Percentiles rank a stretch among this genome's conserved stretches.
Evolutionary conservation across 2,329 filamentous ascomycete genomes (phyloP).

Genomic region (Trichocomaceae sp.): DNA sequence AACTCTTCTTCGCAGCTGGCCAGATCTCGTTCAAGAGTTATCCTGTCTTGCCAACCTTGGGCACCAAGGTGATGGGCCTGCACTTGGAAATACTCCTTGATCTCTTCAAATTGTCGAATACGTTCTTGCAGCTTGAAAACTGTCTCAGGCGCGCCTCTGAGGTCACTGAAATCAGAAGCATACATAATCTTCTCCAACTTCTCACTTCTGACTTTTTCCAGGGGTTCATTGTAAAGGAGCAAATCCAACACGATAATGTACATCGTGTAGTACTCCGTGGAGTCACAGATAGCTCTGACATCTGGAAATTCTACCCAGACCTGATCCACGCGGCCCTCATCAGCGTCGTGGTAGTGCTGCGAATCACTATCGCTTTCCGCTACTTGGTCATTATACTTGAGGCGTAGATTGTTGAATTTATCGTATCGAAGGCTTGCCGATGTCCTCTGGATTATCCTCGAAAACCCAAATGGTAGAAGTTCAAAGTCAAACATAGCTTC

Average conservation of each 20-base stretch:
- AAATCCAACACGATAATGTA: slow-evolving; percentile 97
- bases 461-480: slow-evolving; percentile 93
- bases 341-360: slow-evolving; percentile 35
- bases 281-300: slow-evolving; percentile 91
- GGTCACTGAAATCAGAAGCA: slow-evolving; percentile 94
- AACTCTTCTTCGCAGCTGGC: slow-evolving; percentile 89
- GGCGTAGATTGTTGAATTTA: slow-evolving; percentile 92
- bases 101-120: slow-evolving; percentile 88
- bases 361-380: slow-evolving; percentile 53
- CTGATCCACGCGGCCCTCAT: slow-evolving; percentile 83
- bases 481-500: slow-evolving; percentile 98
- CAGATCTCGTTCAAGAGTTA: slow-evolving; percentile 83
- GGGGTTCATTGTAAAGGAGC: slow-evolving; percentile 88
- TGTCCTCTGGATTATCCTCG: slow-evolving; percentile 91
- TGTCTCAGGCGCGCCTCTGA: slow-evolving; percentile 88
- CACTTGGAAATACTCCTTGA: slow-evolving; percentile 93
- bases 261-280: slow-evolving; percentile 92
- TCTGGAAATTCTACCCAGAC: slow-evolving; percentile 96
- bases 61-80: slow-evolving; percentile 81
- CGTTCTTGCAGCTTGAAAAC: slow-evolving; percentile 85
- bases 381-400: slow-evolving; percentile 96
- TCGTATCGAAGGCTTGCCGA: slow-evolving; percentile 92
- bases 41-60: slow-evolving; percentile 82
- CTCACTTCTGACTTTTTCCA: slow-evolving; percentile 95
- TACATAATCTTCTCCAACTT: slow-evolving; percentile 97